A percentile compares a stretch with the other conserved stretches of the same genome.
These are phyloP conservation scores for Neofusicoccum sp. DNA, from an alignment of 2,329 filamentous ascomycete species.

Conservation along the genomic window DNA sequence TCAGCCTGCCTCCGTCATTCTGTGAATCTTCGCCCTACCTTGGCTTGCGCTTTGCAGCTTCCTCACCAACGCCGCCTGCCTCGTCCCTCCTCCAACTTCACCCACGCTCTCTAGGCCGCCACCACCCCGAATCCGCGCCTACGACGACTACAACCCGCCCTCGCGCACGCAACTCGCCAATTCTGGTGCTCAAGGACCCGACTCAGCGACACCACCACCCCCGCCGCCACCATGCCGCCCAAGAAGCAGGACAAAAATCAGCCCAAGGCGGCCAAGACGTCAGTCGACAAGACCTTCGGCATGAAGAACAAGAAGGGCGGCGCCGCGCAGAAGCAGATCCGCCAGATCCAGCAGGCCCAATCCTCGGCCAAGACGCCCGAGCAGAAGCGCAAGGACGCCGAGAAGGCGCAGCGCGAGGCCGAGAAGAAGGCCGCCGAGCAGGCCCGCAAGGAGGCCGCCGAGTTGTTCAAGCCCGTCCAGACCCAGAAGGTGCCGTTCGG, in stretches of 20 bases:
- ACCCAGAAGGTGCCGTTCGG: conserved; percentile 98
- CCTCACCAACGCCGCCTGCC: neutral
- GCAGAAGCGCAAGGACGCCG: conserved; percentile 76
- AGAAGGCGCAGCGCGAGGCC: conserved; percentile 68
- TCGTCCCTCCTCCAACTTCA: conserved; percentile 22
- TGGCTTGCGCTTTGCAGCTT: neutral
- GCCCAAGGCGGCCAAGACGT: conserved; percentile 61
- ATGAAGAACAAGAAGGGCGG: conserved; percentile 99
- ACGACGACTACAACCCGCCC: neutral
- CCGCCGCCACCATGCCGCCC: conserved; percentile 67
- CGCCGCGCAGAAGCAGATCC: conserved; percentile 86
- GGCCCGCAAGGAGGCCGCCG: conserved; percentile 76
- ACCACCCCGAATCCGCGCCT: neutral
- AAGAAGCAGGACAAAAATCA: conserved; percentile 56
- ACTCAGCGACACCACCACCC: neutral
- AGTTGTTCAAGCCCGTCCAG: conserved; percentile 88
- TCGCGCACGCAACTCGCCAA: conserved; percentile 7
- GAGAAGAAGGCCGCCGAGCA: conserved; percentile 91
- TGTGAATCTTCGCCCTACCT: conserved; percentile 3
- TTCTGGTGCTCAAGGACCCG: neutral
- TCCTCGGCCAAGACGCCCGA: conserved; percentile 78
- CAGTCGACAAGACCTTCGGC: conserved; percentile 96
- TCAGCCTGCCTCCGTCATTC: conserved; percentile 19
- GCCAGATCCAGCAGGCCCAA: conserved; percentile 74
- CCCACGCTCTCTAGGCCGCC: conserved; percentile 23